These are phyloP conservation scores for Zalaria obscura DNA, from an alignment of 2,329 filamentous ascomycete genomes.

Conservation along the genomic window DNA sequence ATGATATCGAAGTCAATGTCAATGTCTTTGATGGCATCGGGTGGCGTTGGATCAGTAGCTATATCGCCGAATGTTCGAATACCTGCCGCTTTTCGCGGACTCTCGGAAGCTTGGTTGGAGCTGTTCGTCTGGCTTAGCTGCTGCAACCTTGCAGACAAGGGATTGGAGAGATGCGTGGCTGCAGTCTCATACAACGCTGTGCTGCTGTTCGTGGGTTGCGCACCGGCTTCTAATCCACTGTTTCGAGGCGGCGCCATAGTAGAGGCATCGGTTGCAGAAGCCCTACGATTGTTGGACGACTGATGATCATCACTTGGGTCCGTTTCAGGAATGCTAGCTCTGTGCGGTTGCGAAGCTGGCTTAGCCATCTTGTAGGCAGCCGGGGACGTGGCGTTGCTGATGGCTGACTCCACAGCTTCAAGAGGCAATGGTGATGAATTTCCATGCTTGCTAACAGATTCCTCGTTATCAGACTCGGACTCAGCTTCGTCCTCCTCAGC, in stretches of 20 bases:
- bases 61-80: slow-evolving; percentile 18
- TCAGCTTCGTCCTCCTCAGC: slow-evolving; percentile 6
- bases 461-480: not conserved
- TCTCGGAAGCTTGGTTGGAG: slow-evolving; percentile 10
- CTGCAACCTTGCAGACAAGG: slow-evolving; percentile 9
- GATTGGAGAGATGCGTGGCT: slow-evolving; percentile 21
- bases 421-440: not conserved
- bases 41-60: slow-evolving; percentile 11
- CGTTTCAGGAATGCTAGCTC: not conserved
- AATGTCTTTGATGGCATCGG: slow-evolving; percentile 12
- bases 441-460: not conserved
- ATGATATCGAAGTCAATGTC: slow-evolving; percentile 20
- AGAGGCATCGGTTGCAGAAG: not conserved
- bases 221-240: not conserved
- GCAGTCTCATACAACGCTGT: slow-evolving; percentile 20
- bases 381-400: too few relatives aligned
- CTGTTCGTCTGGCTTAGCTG: not conserved
- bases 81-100: slow-evolving; percentile 17
- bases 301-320: not conserved
- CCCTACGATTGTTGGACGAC: slow-evolving; percentile 1
- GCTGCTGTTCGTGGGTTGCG: slow-evolving; percentile 3
- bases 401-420: too few relatives aligned
- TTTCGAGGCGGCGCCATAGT: not conserved
- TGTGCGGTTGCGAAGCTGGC: not conserved
- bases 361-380: not conserved